Base-by-base conservation (phyloP, 805 yeast genomes). In the Starmerella kuoi region DNA sequence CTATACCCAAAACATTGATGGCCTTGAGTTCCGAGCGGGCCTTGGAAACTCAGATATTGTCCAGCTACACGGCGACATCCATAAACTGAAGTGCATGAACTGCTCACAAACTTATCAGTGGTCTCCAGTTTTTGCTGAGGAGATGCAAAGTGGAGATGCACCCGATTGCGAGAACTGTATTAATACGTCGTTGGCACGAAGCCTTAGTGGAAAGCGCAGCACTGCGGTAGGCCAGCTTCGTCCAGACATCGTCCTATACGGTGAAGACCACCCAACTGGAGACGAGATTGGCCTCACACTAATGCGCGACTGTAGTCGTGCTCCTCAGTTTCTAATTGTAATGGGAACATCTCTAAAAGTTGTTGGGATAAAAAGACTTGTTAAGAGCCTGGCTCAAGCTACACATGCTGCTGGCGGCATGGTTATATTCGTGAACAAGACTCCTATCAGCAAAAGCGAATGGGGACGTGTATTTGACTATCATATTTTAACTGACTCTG, bases 1-100 rank as follows among this genome's bases (percentile, higher is more conserved):
- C 62, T 88, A 88, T 59, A 88, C 97, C 1, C 97, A 91, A 56
- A 88, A 88, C 58, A 88, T 88, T 45, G 98, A 88, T 60, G 87
- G 94, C 0, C 65, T 88, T 27, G 97, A 88, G 56, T 64, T 74
- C 37, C 51, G 66, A 36, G 67, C 79, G 21, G 79, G 83, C 19
- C 63, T 87, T 42, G 68, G 67, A 30, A 66, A 78, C 37, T 66
- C 60, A 52, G 58, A 56, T 7, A 53, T 51, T 23, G 80, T 88
- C 8, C 96, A 86, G 59, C 64, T 88, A 21, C 98, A 88, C 55
- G 98, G 98, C 1, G 86, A 85, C 60, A 65, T 88, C 40, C 82
- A 83, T 53, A 67, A 69, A 31, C 65, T 91, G 41, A 65, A 79
- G 24, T 88, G 98, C 60, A 81, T 87, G 2, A 66, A 68, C 40